Conservation (phyloP, 73 alveolate genomes). For the Symbiodinium pilosum region DNA sequence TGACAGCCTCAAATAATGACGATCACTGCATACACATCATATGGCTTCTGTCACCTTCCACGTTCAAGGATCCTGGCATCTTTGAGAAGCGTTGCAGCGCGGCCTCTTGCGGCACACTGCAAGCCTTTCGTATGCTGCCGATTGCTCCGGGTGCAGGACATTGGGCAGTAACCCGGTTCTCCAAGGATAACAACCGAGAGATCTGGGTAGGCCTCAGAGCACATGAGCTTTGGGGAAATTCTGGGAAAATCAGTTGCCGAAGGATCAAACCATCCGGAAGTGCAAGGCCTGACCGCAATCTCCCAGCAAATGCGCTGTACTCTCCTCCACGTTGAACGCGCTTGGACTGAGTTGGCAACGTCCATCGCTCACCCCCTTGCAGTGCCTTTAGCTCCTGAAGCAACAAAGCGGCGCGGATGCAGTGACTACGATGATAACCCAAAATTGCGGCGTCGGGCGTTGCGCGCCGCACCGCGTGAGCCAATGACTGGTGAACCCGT, state of each 20-base stretch:
- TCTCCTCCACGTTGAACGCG: neutral
- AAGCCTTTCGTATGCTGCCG: neutral
- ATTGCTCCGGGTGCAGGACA: too few relatives aligned
- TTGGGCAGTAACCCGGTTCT: conserved; percentile 72
- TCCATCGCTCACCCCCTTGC: conserved; percentile 62
- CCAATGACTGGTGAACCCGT: too few relatives aligned
- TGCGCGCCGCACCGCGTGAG: too few relatives aligned
- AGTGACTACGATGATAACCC: too few relatives aligned
- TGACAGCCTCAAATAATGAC: too few relatives aligned
- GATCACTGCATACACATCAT: too few relatives aligned
- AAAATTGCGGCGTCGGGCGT: too few relatives aligned
- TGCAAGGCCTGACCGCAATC: conserved; percentile 12
- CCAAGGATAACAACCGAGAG: conserved; percentile 56
- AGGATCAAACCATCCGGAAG: conserved; percentile 36
- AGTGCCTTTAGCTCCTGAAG: conserved; percentile 41
- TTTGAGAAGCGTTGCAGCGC: conserved; percentile 20
- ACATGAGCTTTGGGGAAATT: too few relatives aligned
- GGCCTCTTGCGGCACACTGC: conserved; percentile 41
- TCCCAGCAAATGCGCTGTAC: neutral
- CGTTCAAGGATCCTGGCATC: too few relatives aligned
- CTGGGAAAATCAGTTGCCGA: too few relatives aligned
- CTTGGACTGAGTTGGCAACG: neutral
- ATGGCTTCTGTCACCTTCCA: too few relatives aligned
- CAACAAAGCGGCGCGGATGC: too few relatives aligned
- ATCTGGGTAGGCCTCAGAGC: conserved; percentile 50